Percentiles rank a stretch among this genome's conserved stretches.
These are phyloP conservation scores for Murraya koenigii DNA, from an alignment of 345 rosid species.

Conservation along the genomic window DNA sequence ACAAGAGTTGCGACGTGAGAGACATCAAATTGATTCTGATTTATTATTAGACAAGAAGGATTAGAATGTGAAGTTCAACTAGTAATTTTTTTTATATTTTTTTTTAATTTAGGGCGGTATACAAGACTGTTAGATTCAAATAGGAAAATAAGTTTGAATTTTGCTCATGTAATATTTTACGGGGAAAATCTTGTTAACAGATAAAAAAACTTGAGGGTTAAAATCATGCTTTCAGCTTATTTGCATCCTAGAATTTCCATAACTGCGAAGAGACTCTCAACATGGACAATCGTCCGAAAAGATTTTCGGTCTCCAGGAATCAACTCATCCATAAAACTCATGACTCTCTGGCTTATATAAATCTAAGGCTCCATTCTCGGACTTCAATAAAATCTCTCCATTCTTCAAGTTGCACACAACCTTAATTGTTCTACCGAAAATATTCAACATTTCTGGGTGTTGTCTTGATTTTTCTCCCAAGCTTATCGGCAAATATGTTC, in stretches of 20 bases:
- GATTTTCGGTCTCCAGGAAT: not conserved
- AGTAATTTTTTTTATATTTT: too few species aligned
- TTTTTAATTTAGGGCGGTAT: too few species aligned
- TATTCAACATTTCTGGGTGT: too few species aligned
- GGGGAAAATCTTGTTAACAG: not conserved
- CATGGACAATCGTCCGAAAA: not conserved
- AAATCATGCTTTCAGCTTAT: not conserved
- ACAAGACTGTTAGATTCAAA: not conserved
- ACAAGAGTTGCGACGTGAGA: not conserved
- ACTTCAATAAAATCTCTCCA: not conserved
- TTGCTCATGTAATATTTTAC: not conserved
- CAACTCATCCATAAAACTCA: not conserved
- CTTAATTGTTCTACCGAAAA: too few species aligned
- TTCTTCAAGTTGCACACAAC: not conserved
- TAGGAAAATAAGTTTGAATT: too few species aligned
- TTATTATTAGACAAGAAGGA: too few species aligned
- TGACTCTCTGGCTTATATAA: not conserved
- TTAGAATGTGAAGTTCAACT: too few species aligned
- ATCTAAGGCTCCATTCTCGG: not conserved
- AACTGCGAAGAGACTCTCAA: not conserved
- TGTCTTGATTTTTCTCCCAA: not conserved
- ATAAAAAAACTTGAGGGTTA: not conserved
- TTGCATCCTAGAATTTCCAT: not conserved
- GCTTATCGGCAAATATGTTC: not conserved
- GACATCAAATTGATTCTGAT: not conserved